A percentile compares a stretch with the other conserved stretches of the same genome.
Evolutionary conservation across 2,329 filamentous ascomycete species (phyloP).

Genomic region (Arachnopeziza araneosa): DNA sequence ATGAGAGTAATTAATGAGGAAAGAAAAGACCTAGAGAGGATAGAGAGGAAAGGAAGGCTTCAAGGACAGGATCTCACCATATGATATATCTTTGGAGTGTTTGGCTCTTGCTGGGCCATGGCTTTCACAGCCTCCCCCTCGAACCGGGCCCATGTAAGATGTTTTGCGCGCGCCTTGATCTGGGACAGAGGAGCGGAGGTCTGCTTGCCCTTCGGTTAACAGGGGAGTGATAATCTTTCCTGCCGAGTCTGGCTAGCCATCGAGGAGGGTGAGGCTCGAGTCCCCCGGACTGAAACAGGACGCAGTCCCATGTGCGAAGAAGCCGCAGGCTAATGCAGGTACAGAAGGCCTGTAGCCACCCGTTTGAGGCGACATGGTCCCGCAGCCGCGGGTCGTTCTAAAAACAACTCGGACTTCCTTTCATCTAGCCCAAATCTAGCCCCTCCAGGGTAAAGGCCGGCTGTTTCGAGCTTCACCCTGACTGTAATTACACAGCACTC

Average conservation of each 20-base stretch:
- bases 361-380: not conserved
- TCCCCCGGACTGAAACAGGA: not conserved
- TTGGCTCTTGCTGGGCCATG: constrained; percentile 17
- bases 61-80: constrained; percentile 14
- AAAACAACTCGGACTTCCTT: constrained; percentile 36
- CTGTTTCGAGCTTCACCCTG: not conserved
- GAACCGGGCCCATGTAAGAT: constrained; percentile 4
- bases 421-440: not conserved
- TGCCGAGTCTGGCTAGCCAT: not conserved
- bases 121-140: constrained; percentile 16
- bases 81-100: constrained; percentile 21
- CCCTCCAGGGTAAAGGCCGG: not conserved
- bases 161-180: not conserved
- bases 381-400: not conserved
- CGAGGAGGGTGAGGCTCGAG: not conserved
- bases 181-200: constrained; percentile 1
- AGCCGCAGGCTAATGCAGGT: constrained; percentile 8
- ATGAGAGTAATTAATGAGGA: constrained; percentile 21
- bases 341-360: not conserved
- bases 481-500: not conserved
- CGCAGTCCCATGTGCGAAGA: not conserved
- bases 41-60: constrained; percentile 10
- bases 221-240: not conserved
- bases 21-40: constrained; percentile 24
- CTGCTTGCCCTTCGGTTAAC: not conserved